These are phyloP conservation scores for Leccinellum albellum DNA, from an alignment of 768 basidiomycete species.

Conservation along the genomic window DNA sequence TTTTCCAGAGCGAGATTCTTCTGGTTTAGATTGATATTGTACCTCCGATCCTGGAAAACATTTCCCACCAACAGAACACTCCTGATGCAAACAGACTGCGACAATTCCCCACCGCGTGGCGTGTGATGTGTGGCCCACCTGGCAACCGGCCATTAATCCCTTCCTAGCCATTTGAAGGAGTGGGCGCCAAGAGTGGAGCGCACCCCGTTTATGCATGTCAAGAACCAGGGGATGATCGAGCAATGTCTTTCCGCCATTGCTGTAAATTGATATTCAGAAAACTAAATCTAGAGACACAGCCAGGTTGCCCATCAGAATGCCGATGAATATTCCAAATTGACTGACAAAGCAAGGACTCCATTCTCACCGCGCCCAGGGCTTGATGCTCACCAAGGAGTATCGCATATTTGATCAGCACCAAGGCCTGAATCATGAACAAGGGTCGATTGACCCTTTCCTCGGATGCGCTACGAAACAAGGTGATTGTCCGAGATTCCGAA, in stretches of 20 bases:
- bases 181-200: background rate
- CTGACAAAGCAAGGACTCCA: slow-evolving; percentile 4
- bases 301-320: background rate
- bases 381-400: background rate
- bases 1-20: background rate
- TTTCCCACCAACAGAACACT: background rate
- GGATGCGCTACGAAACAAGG: slow-evolving; percentile 1
- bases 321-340: slow-evolving; percentile 3
- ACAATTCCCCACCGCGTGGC: background rate
- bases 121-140: background rate
- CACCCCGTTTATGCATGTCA: slow-evolving; percentile 2
- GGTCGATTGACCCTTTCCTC: background rate
- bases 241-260: background rate
- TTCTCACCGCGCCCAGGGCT: slow-evolving; percentile 1
- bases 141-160: background rate
- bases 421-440: background rate
- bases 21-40: background rate
- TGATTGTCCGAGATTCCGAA: background rate
- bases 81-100: background rate
- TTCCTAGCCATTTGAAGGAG: background rate
- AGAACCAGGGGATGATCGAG: slow-evolving; percentile 7
- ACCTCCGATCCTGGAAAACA: background rate
- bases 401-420: background rate
- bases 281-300: background rate
- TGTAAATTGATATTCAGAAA: background rate